Evolutionary conservation across 1,139 yeast genomes (phyloP).

Genomic region (Taphrina communis): DNA sequence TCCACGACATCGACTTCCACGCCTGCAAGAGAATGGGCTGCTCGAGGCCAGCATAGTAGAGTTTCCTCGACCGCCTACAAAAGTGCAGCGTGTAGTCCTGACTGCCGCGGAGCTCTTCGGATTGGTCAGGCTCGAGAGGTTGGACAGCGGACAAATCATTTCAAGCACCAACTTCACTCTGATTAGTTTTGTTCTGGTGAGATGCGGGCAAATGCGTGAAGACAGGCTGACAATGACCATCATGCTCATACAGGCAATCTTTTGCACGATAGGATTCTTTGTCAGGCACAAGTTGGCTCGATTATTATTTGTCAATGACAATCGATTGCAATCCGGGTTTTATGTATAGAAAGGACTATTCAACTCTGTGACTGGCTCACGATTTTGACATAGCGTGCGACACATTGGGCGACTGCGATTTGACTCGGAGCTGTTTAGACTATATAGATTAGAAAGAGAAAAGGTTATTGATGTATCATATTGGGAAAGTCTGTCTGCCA

Average conservation of each 20-base stretch:
- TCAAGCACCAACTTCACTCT: conserved; percentile 83
- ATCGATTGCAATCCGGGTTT: conserved; percentile 49
- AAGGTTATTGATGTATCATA: neutral
- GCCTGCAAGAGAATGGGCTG: conserved; percentile 67
- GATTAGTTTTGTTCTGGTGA: conserved; percentile 78
- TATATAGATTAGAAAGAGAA: too few species aligned
- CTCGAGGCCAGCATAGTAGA: conserved; percentile 76
- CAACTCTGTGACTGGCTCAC: neutral
- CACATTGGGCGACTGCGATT: neutral
- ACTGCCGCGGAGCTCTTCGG: conserved; percentile 56
- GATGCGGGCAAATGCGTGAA: conserved; percentile 90
- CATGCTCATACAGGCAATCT: conserved; percentile 63
- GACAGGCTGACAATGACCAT: conserved; percentile 69
- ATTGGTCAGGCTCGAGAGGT: conserved; percentile 60
- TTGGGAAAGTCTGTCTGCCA: neutral
- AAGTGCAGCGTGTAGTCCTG: conserved; percentile 51
- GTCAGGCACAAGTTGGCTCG: conserved; percentile 87
- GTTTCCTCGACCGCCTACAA: conserved; percentile 50
- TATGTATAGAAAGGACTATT: conserved; percentile 12
- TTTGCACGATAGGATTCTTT: conserved; percentile 71
- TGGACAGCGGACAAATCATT: conserved; percentile 51
- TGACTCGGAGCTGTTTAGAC: too few species aligned
- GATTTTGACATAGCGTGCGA: neutral
- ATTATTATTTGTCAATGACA: conserved; percentile 86
- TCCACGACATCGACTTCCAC: conserved; percentile 93